Percentiles rank a stretch among this genome's conserved stretches.
phyloP scores from a whole-genome alignment of 805 yeast species.

The Candida incommunis region DNA sequence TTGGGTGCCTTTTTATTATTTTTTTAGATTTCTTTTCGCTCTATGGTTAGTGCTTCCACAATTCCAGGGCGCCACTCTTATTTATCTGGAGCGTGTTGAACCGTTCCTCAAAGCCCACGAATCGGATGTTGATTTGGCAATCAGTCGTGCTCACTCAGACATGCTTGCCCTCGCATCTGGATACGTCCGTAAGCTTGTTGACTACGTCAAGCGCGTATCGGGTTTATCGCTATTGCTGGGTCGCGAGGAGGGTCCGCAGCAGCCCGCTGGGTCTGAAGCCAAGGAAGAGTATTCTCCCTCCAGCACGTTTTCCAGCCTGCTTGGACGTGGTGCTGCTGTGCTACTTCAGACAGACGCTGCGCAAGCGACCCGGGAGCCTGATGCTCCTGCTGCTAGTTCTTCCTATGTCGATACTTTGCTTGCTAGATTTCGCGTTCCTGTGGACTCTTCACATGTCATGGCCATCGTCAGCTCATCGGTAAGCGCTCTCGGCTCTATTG shows the following conservation, averaged over 20 bases:
- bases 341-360: neutral
- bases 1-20: conserved; percentile 40
- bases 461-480: neutral
- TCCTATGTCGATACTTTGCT: conserved; percentile 1
- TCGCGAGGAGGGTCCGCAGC: conserved; percentile 1
- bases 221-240: neutral
- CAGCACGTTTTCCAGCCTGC: neutral
- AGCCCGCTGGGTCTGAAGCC: neutral
- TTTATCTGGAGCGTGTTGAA: conserved; percentile 25
- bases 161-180: neutral
- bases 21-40: conserved; percentile 33
- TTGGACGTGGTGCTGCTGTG: neutral
- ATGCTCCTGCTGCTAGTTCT: neutral
- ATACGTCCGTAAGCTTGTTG: neutral
- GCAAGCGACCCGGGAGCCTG: neutral
- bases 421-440: conserved; percentile 5
- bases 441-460: conserved; percentile 3
- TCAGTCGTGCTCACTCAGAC: conserved; percentile 9
- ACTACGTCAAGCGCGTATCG: neutral
- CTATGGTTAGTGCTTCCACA: conserved; percentile 50
- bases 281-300: neutral
- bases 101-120: conserved; percentile 28
- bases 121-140: conserved; percentile 18
- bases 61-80: conserved; percentile 30
- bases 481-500: neutral